phyloP scores from a whole-genome alignment of 371 early-diverging fungal genomes.

The Umbelopsis sp. region DNA sequence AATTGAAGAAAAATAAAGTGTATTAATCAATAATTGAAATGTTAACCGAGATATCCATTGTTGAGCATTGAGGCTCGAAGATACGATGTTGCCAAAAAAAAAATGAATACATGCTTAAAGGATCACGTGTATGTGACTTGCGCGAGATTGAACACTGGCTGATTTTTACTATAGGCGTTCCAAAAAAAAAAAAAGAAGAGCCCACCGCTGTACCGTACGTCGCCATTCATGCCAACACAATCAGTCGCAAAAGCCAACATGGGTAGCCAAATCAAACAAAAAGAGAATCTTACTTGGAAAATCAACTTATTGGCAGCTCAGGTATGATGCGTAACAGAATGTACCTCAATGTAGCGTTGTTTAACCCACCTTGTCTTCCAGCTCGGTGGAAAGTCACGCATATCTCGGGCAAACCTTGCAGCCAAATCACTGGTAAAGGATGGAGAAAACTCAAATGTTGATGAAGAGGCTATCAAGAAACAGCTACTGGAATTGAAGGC shows the following conservation, averaged over 20 bases:
- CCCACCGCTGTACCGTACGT: no score
- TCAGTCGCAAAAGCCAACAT: not conserved
- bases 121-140: no score
- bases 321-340: not conserved
- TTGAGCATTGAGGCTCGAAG: no score
- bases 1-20: no score
- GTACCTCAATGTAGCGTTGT: not conserved
- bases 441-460: not conserved
- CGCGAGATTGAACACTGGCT: no score
- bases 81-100: no score
- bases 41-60: no score
- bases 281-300: slow-evolving; percentile 22
- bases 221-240: not conserved
- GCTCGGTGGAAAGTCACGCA: slow-evolving; percentile 19
- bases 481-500: slow-evolving; percentile 25
- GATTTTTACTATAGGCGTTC: no score
- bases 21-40: no score
- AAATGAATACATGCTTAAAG: no score
- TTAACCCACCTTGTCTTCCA: not conserved
- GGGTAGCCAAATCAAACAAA: not conserved
- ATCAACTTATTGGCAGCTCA: slow-evolving; percentile 19
- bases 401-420: slow-evolving; percentile 17
- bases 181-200: no score
- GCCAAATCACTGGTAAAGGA: slow-evolving; percentile 10
- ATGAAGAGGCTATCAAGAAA: slow-evolving; percentile 16